Conservation (phyloP, 257 asterid species). For the Prunella vulgaris region DNA sequence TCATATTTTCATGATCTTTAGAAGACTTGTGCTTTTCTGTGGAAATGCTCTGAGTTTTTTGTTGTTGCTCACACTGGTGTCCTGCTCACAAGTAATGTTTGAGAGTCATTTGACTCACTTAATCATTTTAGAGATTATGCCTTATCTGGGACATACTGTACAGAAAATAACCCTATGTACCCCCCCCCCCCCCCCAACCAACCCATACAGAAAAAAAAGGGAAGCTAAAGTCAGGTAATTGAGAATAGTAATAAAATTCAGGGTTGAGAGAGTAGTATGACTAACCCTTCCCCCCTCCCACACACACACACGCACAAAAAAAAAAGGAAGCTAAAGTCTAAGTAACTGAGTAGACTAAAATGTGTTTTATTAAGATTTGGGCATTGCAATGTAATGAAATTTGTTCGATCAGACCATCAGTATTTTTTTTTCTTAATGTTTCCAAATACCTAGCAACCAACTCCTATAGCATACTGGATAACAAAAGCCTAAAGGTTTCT, state of each 20-base stretch:
- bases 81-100: not conserved
- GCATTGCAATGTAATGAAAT: not conserved
- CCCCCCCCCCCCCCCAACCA: too few species aligned
- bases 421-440: not conserved
- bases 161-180: too few species aligned
- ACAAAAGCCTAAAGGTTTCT: not conserved
- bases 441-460: not conserved
- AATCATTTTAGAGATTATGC: not conserved
- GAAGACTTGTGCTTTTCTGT: not conserved
- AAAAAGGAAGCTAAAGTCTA: not conserved
- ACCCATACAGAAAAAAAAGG: too few species aligned
- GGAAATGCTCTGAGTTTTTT: not conserved
- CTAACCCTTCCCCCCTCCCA: too few species aligned
- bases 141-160: not conserved
- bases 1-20: not conserved
- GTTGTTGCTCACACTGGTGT: not conserved
- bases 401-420: not conserved
- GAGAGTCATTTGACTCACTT: not conserved
- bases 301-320: not conserved
- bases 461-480: not conserved
- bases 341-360: not conserved
- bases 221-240: too few species aligned
- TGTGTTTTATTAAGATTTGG: not conserved
- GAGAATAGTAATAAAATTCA: too few species aligned
- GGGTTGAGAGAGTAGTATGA: not conserved